Percentiles rank a stretch among this genome's conserved stretches.
Evolutionary conservation across 1,284 basidiomycete genomes (phyloP).

Genomic region (Rhodotorula sp.): DNA sequence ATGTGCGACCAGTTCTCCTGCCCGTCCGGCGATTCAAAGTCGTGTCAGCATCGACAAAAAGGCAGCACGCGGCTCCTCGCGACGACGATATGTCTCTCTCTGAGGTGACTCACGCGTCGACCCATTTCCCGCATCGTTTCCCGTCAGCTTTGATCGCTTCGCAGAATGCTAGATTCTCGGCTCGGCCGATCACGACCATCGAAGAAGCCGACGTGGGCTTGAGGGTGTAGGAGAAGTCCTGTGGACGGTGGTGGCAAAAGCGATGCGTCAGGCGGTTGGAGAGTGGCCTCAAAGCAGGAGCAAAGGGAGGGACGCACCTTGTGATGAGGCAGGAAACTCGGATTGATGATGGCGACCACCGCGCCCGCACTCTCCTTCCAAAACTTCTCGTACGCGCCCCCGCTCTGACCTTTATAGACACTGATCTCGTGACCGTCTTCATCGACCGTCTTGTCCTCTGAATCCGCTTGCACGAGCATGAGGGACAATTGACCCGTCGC

Average conservation of each 20-base stretch:
- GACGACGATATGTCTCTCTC: too few species aligned
- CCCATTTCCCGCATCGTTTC: slow-evolving; percentile 77
- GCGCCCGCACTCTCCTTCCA: slow-evolving; percentile 82
- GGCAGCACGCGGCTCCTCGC: not conserved
- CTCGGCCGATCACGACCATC: slow-evolving; percentile 79
- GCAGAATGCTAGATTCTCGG: slow-evolving; percentile 81
- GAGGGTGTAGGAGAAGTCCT: slow-evolving; percentile 63
- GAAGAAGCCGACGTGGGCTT: slow-evolving; percentile 78
- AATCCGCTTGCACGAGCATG: slow-evolving; percentile 82
- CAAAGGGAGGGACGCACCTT: slow-evolving; percentile 4
- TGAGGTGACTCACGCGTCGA: slow-evolving; percentile 63
- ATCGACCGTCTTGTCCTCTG: slow-evolving; percentile 37
- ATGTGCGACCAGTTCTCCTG: slow-evolving; percentile 62
- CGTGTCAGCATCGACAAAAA: not conserved
- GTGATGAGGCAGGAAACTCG: slow-evolving; percentile 60
- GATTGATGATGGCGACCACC: slow-evolving; percentile 85
- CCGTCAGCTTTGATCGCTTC: slow-evolving; percentile 73
- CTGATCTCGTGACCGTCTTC: slow-evolving; percentile 49
- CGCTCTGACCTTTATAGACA: slow-evolving; percentile 78
- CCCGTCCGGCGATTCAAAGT: not conserved
- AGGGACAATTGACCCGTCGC: slow-evolving; percentile 82
- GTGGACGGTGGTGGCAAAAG: slow-evolving; percentile 34
- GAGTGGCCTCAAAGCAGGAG: not conserved
- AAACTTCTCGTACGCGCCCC: slow-evolving; percentile 84
- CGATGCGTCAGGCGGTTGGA: not conserved